phyloP scores from a whole-genome alignment of 2,329 filamentous ascomycete genomes.

The Hypoxylon sp. region DNA sequence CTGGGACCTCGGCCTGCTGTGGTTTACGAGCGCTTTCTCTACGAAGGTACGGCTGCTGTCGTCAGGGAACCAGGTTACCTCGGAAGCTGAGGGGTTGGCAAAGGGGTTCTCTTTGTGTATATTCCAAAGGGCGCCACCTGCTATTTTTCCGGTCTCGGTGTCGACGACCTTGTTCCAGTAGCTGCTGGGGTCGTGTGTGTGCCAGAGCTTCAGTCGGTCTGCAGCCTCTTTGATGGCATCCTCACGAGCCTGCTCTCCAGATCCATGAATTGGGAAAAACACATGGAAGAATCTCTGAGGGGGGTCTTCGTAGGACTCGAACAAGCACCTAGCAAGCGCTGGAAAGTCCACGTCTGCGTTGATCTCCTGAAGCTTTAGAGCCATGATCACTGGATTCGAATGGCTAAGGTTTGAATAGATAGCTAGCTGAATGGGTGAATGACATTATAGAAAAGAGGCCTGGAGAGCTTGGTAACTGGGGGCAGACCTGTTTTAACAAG shows the following conservation, averaged over 20 bases:
- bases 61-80: constrained; percentile 47
- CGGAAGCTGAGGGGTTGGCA: constrained; percentile 7
- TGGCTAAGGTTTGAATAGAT: background rate
- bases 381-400: constrained; percentile 7
- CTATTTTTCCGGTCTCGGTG: constrained; percentile 40
- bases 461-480: too few species aligned
- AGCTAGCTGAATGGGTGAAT: too few species aligned
- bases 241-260: constrained; percentile 30
- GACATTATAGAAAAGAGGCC: too few species aligned
- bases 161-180: constrained; percentile 46
- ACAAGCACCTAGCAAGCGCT: constrained; percentile 32
- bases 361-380: constrained; percentile 26
- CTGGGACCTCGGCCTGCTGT: constrained; percentile 15
- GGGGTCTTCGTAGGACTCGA: constrained; percentile 41
- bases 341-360: constrained; percentile 40
- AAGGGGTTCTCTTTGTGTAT: constrained; percentile 44
- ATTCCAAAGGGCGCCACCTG: constrained; percentile 44
- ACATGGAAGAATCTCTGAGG: constrained; percentile 40
- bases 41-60: constrained; percentile 37
- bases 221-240: constrained; percentile 35
- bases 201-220: constrained; percentile 35
- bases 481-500: too few species aligned
- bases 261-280: constrained; percentile 41
- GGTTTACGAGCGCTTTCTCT: constrained; percentile 31
- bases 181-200: constrained; percentile 40